Evolutionary conservation across 345 rosid species (phyloP).

Genomic region (Eucalyptus pauciflora): DNA sequence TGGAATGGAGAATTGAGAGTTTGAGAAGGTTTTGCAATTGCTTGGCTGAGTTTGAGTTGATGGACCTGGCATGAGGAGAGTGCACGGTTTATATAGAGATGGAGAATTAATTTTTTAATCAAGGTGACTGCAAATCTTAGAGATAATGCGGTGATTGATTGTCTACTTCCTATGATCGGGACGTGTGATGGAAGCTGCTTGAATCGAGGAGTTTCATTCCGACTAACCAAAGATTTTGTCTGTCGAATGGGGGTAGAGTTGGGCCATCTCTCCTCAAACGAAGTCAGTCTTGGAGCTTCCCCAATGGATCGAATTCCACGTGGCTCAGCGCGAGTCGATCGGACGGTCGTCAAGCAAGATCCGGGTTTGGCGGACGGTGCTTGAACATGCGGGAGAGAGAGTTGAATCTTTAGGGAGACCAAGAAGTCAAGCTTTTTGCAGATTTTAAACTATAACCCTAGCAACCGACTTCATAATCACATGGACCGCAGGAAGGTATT

Average conservation of each 20-base stretch:
- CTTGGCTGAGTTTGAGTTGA: not conserved
- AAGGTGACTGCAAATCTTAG: not conserved
- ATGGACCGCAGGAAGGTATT: not conserved
- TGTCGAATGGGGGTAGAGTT: not conserved
- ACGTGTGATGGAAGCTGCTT: not conserved
- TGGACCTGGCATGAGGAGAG: not conserved
- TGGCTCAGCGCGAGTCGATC: not conserved
- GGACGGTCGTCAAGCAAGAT: not conserved
- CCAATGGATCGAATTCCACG: not conserved
- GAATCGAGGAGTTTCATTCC: not conserved
- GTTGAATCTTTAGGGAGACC: not conserved
- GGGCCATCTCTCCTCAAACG: not conserved
- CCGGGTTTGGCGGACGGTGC: not conserved
- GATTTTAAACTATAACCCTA: not conserved
- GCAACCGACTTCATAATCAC: not conserved
- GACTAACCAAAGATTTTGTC: not conserved
- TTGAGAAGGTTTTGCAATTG: not conserved
- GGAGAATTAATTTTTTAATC: not conserved
- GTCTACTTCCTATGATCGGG: not conserved
- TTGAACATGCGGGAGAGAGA: not conserved
- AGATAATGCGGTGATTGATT: not conserved
- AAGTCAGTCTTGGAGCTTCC: not conserved
- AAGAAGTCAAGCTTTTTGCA: not conserved
- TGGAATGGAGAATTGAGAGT: not conserved
- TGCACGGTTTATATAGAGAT: not conserved